Conservation (phyloP, 2,329 filamentous ascomycete species). For the Neurospora sp. region DNA sequence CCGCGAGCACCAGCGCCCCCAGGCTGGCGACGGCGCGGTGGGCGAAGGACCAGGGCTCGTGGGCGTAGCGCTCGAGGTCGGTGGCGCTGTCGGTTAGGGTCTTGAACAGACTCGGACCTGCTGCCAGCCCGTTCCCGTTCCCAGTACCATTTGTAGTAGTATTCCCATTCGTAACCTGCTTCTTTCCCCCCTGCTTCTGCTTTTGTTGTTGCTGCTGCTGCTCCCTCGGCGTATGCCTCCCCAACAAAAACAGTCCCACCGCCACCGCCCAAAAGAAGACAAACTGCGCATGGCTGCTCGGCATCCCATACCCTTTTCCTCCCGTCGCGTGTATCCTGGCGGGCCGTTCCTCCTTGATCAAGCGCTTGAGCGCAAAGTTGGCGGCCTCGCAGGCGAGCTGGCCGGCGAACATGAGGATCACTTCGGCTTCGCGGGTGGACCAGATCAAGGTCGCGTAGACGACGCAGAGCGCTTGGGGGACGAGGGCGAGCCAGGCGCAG, state of each 20-base stretch:
- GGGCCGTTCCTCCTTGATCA: constrained; percentile 87
- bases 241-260: constrained; percentile 71
- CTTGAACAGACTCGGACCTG: not conserved
- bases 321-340: constrained; percentile 66
- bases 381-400: constrained; percentile 86
- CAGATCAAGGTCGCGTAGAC: constrained; percentile 85
- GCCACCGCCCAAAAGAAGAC: constrained; percentile 85
- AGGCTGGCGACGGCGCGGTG: constrained; percentile 49
- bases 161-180: not conserved
- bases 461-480: constrained; percentile 84
- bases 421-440: constrained; percentile 83
- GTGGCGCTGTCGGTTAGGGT: not conserved
- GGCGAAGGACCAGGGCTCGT: constrained; percentile 47
- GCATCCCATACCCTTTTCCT: constrained; percentile 94
- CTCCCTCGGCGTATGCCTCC: constrained; percentile 56
- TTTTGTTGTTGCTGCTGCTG: not conserved
- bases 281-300: constrained; percentile 88
- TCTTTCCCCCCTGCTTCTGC: not conserved
- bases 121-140: not conserved
- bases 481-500: constrained; percentile 87
- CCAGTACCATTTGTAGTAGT: not conserved
- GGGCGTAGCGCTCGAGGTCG: constrained; percentile 25
- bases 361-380: constrained; percentile 81
- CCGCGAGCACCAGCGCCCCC: constrained; percentile 51
- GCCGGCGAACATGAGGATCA: constrained; percentile 80